Conservation (phyloP, 257 asterid genomes). For the Solanum sparsipilum region DNA sequence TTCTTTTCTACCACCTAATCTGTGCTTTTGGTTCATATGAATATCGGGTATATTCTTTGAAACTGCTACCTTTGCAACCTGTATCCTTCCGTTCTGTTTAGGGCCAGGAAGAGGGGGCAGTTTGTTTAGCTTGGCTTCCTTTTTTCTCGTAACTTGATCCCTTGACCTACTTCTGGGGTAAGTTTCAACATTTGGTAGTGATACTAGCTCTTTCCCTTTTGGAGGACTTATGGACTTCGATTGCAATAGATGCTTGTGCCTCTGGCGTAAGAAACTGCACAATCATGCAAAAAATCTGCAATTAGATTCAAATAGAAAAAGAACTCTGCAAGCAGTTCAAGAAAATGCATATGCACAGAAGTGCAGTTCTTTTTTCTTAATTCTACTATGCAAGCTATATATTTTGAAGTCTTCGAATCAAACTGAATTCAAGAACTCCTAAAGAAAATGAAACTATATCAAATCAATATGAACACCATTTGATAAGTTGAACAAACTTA, state of each 20-base stretch:
- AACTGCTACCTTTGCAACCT: slow-evolving; percentile 20
- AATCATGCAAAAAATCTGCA: background rate
- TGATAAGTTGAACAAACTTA: slow-evolving; percentile 12
- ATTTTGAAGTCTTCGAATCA: background rate
- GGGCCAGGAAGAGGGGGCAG: slow-evolving; percentile 29
- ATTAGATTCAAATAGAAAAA: background rate
- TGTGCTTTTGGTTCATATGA: slow-evolving; percentile 21
- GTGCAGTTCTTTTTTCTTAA: background rate
- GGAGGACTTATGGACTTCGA: slow-evolving; percentile 12
- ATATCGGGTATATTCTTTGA: background rate
- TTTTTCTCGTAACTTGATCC: slow-evolving; percentile 11
- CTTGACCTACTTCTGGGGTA: slow-evolving; percentile 15
- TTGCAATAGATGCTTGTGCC: slow-evolving; percentile 30
- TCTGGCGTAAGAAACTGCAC: slow-evolving; percentile 50
- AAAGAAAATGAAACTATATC: background rate
- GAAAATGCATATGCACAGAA: background rate
- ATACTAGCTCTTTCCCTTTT: slow-evolving; percentile 18
- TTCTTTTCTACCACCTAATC: background rate
- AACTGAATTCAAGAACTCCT: background rate
- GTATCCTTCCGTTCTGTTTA: slow-evolving; percentile 27
- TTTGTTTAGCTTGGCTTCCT: slow-evolving; percentile 19
- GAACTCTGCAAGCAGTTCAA: background rate
- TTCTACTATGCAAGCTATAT: background rate
- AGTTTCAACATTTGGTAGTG: slow-evolving; percentile 8
- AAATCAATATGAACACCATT: background rate